Evolutionary conservation across 208 protist species (phyloP).

Genomic region (Trypanosoma avium): DNA sequence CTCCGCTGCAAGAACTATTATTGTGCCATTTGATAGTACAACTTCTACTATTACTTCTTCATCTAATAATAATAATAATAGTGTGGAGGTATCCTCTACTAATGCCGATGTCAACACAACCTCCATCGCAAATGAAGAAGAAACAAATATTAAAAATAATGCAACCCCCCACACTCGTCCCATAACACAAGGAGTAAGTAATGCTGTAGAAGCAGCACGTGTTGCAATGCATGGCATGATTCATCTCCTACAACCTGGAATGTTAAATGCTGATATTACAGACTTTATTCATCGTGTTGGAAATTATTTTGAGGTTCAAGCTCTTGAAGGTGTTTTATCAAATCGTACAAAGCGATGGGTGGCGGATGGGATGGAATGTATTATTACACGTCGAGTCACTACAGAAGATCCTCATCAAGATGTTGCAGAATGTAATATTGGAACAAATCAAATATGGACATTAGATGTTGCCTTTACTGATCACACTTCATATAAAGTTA

Average conservation of each 20-base stretch:
- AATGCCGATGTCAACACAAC: too few relatives aligned
- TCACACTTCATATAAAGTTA: conserved; percentile 31
- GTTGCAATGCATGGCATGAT: conserved; percentile 89
- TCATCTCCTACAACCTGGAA: conserved; percentile 70
- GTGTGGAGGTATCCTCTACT: too few relatives aligned
- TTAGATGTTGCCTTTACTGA: conserved; percentile 90
- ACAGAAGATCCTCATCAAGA: conserved; percentile 84
- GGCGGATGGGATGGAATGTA: conserved; percentile 96
- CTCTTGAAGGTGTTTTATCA: conserved; percentile 96
- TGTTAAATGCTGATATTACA: conserved; percentile 91
- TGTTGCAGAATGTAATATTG: conserved; percentile 84
- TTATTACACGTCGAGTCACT: conserved; percentile 87
- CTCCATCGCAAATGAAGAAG: not conserved
- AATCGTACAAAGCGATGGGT: conserved; percentile 97
- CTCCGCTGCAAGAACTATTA: conserved; percentile 92
- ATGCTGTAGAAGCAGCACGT: conserved; percentile 95
- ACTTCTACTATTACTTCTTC: not conserved
- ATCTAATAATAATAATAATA: not conserved
- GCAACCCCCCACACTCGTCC: not conserved
- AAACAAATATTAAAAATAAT: conserved; percentile 2
- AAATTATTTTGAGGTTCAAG: conserved; percentile 86
- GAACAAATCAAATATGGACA: conserved; percentile 80
- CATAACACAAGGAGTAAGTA: conserved; percentile 50
- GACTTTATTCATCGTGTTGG: conserved; percentile 92
- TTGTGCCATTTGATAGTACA: conserved; percentile 47